Conservation (phyloP, 306 rosid genomes). For the Fragaria ananassa region DNA sequence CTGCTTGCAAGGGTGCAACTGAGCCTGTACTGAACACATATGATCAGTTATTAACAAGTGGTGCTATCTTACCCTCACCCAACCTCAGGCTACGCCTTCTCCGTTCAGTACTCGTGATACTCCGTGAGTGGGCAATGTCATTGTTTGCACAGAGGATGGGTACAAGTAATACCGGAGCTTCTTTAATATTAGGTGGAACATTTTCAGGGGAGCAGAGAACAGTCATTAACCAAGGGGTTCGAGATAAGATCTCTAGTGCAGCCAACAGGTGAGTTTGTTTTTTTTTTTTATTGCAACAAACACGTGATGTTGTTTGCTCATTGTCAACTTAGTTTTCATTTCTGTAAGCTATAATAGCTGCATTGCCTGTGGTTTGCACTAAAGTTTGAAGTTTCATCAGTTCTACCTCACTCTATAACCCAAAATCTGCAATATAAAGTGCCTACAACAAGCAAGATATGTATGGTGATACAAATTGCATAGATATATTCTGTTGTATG, state of each 20-base stretch:
- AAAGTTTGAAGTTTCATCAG: not conserved
- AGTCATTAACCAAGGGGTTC: conserved; percentile 71
- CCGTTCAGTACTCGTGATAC: conserved; percentile 82
- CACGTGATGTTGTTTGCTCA: not conserved
- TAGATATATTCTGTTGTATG: not conserved
- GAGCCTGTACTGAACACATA: conserved; percentile 91
- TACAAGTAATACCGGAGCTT: conserved; percentile 56
- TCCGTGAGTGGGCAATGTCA: conserved; percentile 92
- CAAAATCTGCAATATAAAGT: not conserved
- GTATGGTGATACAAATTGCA: not conserved
- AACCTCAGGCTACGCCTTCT: conserved; percentile 83
- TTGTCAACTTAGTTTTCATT: not conserved
- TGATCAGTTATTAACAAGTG: conserved; percentile 76
- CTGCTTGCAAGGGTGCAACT: conserved; percentile 90
- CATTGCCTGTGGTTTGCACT: not conserved
- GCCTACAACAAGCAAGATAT: not conserved
- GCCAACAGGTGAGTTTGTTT: conserved; percentile 70
- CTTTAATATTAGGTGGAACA: conserved; percentile 68
- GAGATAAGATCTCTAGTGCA: conserved; percentile 86
- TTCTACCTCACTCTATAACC: not conserved
- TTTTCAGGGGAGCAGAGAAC: conserved; percentile 64
- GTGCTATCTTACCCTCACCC: conserved; percentile 84
- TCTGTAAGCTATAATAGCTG: not conserved
- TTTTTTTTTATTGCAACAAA: not conserved
- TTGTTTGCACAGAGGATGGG: conserved; percentile 73